Base-by-base conservation (phyloP, 352 stramenopile genomes). In the Phytopythium sindhum region DNA sequence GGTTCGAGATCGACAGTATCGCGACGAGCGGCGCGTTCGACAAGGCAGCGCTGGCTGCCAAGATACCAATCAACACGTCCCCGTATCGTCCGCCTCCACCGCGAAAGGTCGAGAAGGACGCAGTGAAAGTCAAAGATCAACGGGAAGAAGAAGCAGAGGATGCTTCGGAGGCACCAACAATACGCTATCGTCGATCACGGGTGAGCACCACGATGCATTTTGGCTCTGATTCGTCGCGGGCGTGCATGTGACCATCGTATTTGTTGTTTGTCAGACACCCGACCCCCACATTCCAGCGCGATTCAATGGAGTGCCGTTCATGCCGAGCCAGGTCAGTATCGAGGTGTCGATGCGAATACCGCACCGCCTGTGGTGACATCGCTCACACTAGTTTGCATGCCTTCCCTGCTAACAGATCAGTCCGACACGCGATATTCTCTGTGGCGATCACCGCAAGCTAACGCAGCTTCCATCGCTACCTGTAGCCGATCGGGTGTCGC, bases 271-370 rank as follows among this genome's bases (percentile, higher is more conserved):
- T 2, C 19, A 86, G 77, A 77, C 60, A 1, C 74, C 73, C 12
- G 81, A 90, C 37, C 81, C 78, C 15, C 72, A 88, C 55, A 51
- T 90, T 7, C 81, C 81, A 23, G 81, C 81, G 9, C 66, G 81
- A 41, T 88, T 87, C 65, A 90, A 90, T 31, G 75, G 75, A 29
- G 62, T 90, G 33, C 77, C 81, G n/a, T 90, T 83, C 61, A 78
- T 65, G 39, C 67, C 73, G 29, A 88, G 77, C 54, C 70, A 88
- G 57, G 75, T 89, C n/a, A 57, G n/a, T 23, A 15, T 1, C 5
- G n/a, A 51, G 0, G 26, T 10, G 31, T n/a, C 7, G 0, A 45
- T 0, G 17, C 35, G 10, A 41, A 14, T 14, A 41, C 7, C 35
- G 35, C 4, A 41, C 17, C 6, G 17, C 7, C 24, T 55, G 33